Conservation (phyloP, 1,284 basidiomycete genomes). For the Amylostereum areolatum region DNA sequence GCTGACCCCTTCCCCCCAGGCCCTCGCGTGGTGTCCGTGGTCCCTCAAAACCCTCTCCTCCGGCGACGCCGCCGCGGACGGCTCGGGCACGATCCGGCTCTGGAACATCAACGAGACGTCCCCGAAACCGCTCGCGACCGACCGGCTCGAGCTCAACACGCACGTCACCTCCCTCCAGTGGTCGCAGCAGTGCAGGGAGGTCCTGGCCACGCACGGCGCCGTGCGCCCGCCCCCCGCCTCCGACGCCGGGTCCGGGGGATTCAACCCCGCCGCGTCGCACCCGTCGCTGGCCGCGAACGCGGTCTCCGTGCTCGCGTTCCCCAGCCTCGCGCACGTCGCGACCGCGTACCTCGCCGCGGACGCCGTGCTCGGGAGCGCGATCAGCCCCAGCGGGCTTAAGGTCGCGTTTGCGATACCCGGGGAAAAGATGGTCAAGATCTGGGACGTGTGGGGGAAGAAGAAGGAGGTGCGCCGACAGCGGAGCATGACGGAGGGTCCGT, state of each 20-base stretch:
- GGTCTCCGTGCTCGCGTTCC: constrained; percentile 9
- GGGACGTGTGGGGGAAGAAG: constrained; percentile 50
- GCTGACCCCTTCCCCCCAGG: too few relatives aligned
- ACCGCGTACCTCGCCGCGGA: constrained; percentile 1
- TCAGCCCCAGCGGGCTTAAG: constrained; percentile 42
- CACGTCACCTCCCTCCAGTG: constrained; percentile 82
- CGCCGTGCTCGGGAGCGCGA: constrained; percentile 38
- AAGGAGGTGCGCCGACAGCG: constrained; percentile 37
- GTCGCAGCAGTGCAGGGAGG: constrained; percentile 81
- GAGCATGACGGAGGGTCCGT: constrained; percentile 17
- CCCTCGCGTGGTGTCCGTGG: constrained; percentile 92
- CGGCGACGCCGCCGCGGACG: constrained; percentile 66
- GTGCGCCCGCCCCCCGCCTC: too few relatives aligned
- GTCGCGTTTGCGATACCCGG: constrained; percentile 42
- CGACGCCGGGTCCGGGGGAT: too few relatives aligned
- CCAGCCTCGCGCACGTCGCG: background rate
- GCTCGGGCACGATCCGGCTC: constrained; percentile 67
- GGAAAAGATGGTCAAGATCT: constrained; percentile 44
- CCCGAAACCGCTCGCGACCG: constrained; percentile 29
- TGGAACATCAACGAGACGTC: constrained; percentile 57
- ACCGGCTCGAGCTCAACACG: constrained; percentile 56
- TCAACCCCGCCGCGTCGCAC: too few relatives aligned
- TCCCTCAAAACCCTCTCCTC: constrained; percentile 78
- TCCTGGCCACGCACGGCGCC: constrained; percentile 86
- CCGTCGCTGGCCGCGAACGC: constrained; percentile 10